Evolutionary conservation across 768 basidiomycete species (phyloP), one percentile per base, ranked within the genome.

Genomic region (Xerocomellus chrysenteron): DNA sequence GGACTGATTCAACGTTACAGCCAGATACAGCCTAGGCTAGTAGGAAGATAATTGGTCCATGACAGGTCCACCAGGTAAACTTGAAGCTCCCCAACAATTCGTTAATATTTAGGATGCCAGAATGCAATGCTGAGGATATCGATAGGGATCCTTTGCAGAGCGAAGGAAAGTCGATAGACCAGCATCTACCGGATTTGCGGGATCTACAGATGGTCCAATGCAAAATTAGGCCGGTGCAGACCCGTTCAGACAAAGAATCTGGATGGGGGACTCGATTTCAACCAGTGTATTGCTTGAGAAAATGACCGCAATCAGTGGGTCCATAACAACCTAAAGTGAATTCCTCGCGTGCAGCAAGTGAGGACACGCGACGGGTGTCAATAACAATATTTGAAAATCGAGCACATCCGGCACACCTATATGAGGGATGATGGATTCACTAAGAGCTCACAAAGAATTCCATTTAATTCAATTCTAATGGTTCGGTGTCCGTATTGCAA

Each of bases 401-500:
- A 46, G 30, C 16, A 13, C 30, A 47, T 46, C 14, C 26, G 17
- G 30, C 47, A 32, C 26, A 39, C 47, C 32, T 28, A 24, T 12
- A 55, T 5, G 32, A 39, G 32, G 42, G 44, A 37, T 12, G 4
- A 8, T 28, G 10, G 24, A 19, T 12, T 30, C 17, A 32, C 7
- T n/a, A 12, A 35, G 46, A 52, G 41, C 58, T 40, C 40, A 50
- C 39, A 19, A 8, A 37, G 4, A 11, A 46, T 28, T 19, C 26
- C 12, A n/a, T 13, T 16, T 10, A n/a, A 37, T 24, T 39, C 8
- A 35, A 21, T 43, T 32, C 40, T 52, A 72, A 50, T 65, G 50
- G 37, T 33, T 47, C 11, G 65, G 61, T 3, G 50, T 67, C 32
- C 67, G 61, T 51, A 70, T 57, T 16, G 70, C 65, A 26, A 68